These are phyloP conservation scores for Verticillium isaacii DNA, from an alignment of 2,329 filamentous ascomycete species.

Conservation along the genomic window DNA sequence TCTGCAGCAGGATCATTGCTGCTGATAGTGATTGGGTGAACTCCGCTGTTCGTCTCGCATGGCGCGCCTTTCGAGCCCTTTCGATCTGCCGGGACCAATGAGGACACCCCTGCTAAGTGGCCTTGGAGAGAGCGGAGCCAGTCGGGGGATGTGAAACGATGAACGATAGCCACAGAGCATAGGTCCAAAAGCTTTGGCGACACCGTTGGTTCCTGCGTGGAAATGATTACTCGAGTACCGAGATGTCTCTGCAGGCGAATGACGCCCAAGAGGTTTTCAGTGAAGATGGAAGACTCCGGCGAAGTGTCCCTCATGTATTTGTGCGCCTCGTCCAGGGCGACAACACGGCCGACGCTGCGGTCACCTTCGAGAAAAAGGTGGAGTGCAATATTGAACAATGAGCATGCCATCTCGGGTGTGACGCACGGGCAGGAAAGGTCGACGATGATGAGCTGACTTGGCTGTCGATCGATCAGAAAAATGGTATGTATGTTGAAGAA, in stretches of 20 bases:
- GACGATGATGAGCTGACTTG: constrained; percentile 57
- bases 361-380: constrained; percentile 58
- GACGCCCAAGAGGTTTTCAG: constrained; percentile 53
- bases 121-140: constrained; percentile 22
- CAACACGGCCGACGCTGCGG: constrained; percentile 45
- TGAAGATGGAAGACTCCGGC: constrained; percentile 52
- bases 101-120: constrained; percentile 23
- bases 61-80: not conserved
- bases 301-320: constrained; percentile 63
- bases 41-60: not conserved
- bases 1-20: constrained; percentile 19
- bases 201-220: constrained; percentile 74
- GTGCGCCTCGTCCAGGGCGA: constrained; percentile 74
- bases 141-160: constrained; percentile 55
- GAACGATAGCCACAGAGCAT: constrained; percentile 66
- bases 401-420: constrained; percentile 61
- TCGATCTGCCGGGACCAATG: not conserved
- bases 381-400: constrained; percentile 68
- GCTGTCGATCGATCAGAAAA: constrained; percentile 11
- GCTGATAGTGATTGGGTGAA: constrained; percentile 9
- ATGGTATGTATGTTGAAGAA: not conserved
- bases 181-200: constrained; percentile 65
- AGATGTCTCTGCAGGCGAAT: constrained; percentile 70
- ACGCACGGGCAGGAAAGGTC: constrained; percentile 72
- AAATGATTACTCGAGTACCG: constrained; percentile 62